These are phyloP conservation scores for Castanopsis chinensis DNA, from an alignment of 306 rosid genomes.

Conservation along the genomic window DNA sequence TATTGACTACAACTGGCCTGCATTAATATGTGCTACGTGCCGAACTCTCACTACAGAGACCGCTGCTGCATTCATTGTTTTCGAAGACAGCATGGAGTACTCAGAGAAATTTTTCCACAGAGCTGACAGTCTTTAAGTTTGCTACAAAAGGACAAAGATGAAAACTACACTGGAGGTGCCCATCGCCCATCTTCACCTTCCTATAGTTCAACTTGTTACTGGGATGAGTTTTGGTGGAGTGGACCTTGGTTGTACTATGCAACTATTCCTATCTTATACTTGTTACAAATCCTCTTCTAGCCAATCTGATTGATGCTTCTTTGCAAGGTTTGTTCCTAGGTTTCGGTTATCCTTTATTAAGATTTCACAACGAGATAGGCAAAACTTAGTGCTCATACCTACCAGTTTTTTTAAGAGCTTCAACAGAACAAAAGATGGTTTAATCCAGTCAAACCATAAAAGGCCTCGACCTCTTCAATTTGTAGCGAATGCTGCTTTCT, in stretches of 20 bases:
- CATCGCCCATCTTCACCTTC: no score
- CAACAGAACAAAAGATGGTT: constrained; percentile 5
- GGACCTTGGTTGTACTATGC: constrained; percentile 55
- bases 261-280: constrained; percentile 27
- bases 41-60: constrained; percentile 67
- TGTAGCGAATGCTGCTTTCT: constrained; percentile 8
- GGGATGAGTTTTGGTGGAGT: no score
- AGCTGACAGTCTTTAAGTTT: constrained; percentile 55
- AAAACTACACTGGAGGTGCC: constrained; percentile 56
- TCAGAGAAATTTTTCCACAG: constrained; percentile 74
- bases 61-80: constrained; percentile 77
- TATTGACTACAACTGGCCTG: constrained; percentile 57
- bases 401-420: neutral
- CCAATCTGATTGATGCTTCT: constrained; percentile 47
- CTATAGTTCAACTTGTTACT: no score
- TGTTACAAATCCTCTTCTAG: no score
- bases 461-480: neutral
- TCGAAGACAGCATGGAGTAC: constrained; percentile 69
- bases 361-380: neutral
- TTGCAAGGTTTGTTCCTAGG: constrained; percentile 30
- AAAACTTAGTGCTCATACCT: neutral
- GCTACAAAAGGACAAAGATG: constrained; percentile 46
- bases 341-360: neutral
- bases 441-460: constrained; percentile 18
- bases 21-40: constrained; percentile 30